Evolutionary conservation across 2,329 filamentous ascomycete genomes (phyloP), one percentile per base, ranked within the genome.

Genomic region (Fusarium sulawesiense): DNA sequence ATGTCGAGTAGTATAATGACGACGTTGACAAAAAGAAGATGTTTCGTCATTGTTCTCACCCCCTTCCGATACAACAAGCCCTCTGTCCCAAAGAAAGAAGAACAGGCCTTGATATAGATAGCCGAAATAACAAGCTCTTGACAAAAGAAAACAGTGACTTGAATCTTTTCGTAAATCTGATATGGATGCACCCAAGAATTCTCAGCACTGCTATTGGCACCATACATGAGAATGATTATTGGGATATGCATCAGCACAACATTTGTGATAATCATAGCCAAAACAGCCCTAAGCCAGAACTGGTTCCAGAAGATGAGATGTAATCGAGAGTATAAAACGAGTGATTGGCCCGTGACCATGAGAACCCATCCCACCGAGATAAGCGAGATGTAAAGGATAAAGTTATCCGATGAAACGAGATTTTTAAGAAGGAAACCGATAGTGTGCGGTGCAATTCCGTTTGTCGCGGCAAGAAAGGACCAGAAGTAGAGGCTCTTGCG

Each of bases 321-420:
- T 1, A 91, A 81, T 8, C 89, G 84, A 1, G 87, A 90, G 78
- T 88, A 91, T 4, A 91, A 80, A 3, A 91, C 88, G 14, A 90
- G 72, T 0, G 85, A 85, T 73, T 90, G 87, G 0, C 88, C 89
- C 0, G 87, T 88, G 0, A 91, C 83, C 86, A 90, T 89, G 3
- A 71, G 47, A 29, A 71, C 73, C 77, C 78, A 80, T 3, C 76
- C 76, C 21, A 75, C 48, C 20, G 76, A 60, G 16, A 78, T 76
- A 18, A 77, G 58, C 3, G 76, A 78, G 14, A 75, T 71, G 13
- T 74, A 66, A 3, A 73, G 30, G 18, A 76, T 64, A 23, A 68
- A 62, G 1, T 55, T 47, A 12, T 53, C 40, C 2, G 62, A 44
- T 12, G 63, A 45, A 9, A 54, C 32, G 6, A 77, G n/a, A 6